These are phyloP conservation scores for Sanghuangporus sanghuang DNA, from an alignment of 1,284 basidiomycete species.

Conservation along the genomic window DNA sequence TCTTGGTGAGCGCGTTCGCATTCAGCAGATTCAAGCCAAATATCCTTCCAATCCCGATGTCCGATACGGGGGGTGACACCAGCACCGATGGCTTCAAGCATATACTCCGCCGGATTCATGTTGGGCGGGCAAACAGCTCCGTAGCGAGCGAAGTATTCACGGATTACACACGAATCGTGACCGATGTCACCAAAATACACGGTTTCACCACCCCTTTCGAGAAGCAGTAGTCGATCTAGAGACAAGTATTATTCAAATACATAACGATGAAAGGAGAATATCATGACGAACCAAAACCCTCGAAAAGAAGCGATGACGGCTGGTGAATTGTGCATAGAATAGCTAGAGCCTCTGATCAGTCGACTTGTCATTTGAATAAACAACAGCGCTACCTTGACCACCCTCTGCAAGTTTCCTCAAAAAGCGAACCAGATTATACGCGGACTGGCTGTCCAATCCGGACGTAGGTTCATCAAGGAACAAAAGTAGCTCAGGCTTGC, in stretches of 20 bases:
- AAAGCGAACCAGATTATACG: constrained; percentile 83
- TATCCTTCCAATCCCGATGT: constrained; percentile 57
- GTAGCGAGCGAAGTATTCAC: constrained; percentile 64
- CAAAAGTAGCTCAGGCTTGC: constrained; percentile 77
- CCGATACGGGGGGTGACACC: constrained; percentile 45
- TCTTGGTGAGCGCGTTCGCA: constrained; percentile 29
- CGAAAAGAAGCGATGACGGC: constrained; percentile 59
- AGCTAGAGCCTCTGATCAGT: constrained; percentile 19
- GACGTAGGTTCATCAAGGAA: constrained; percentile 40
- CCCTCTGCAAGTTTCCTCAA: constrained; percentile 79
- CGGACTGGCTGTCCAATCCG: constrained; percentile 78
- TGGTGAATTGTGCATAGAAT: constrained; percentile 71
- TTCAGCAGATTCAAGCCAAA: constrained; percentile 52
- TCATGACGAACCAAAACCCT: constrained; percentile 49
- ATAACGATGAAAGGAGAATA: neutral
- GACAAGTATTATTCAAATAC: constrained; percentile 16
- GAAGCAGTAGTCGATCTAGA: constrained; percentile 58
- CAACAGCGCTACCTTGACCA: constrained; percentile 61
- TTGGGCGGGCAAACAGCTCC: constrained; percentile 61
- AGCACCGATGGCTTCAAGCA: constrained; percentile 47
- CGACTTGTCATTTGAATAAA: neutral
- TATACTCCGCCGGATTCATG: constrained; percentile 57
- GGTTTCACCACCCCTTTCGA: constrained; percentile 64
- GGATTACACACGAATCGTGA: constrained; percentile 52
- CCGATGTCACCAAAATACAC: constrained; percentile 83